Evolutionary conservation across 2,329 filamentous ascomycete genomes (phyloP), one percentile per base, ranked within the genome.

Genomic region (Colletotrichum sublineola): DNA sequence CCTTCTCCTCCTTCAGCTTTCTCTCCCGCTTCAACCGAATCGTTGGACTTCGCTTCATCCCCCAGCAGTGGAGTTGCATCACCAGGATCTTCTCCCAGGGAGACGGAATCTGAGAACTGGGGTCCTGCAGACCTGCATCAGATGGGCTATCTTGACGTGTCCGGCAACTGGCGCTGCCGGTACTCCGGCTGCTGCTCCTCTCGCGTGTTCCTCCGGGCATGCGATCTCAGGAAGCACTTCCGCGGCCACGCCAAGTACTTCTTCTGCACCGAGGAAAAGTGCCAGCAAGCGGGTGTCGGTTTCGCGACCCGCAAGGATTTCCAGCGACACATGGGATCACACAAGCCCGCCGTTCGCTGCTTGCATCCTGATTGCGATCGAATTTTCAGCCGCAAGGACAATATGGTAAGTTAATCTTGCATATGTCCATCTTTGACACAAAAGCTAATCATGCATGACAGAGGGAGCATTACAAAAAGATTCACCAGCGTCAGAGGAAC

Each of bases 391-490:
- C 63, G 68, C 12, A 71, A 71, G 36, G 68, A 71, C 57, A 71
- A 71, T 29, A 71, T 71, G 68, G 68, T 71, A 4, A 48, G 68
- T 63, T 15, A 42, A 5, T 15, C 24, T 5, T 8, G 11, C 12
- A 42, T 20, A 44, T n/a, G 3, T 38, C 24, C 20, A 9, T 24
- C 4, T n/a, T 48, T n/a, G 8, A 9, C 9, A 42, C 61, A 3
- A 8, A 46, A 20, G 38, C 55, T 61, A n/a, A 61, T 18, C 0
- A 18, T 1, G 5, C 5, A 18, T 18, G 12, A 24, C 15, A 71
- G 68, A 71, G 64, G 29, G 64, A 71, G 29, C 68, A 71, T 36
- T 71, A 68, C 50, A 71, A 68, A n/a, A 71, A 71, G 57, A 71
- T 71, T 18, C 68, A 71, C n/a, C 64, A 71, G 52, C 64, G 57